Evolutionary conservation across 495 filamentous ascomycete species (phyloP), one percentile per base, ranked within the genome.

Genomic region (Xylaria sp.): DNA sequence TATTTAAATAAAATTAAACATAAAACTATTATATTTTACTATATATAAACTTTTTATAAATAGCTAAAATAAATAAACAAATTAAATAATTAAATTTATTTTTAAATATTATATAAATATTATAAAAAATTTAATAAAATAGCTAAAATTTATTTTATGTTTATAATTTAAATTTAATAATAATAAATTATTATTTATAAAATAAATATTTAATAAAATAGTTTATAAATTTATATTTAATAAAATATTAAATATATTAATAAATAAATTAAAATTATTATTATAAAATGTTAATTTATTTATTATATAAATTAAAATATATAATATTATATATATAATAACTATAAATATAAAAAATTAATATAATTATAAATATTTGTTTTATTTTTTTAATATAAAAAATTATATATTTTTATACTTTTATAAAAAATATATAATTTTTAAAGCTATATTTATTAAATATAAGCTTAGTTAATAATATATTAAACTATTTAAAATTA

Each of bases 161-260:
- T 40, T 61, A 26, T 40, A 61, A 40, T 29, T 61, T 40, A 40
- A 61, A 61, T 35, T 61, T 35, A 61, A 61, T 40, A 61, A 61
- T 61, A 61, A 1, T 21, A 9, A 11, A 11, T 37, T 35, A 11
- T 61, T 37, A 12, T 8, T 40, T 35, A 61, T 40, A 21, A 61
- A 61, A 35, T 40, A 61, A 61, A 61, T 8, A 29, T 7, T 24
- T 61, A 61, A 35, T 35, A 61, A 61, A 61, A 61, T 61, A 35
- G 19, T 61, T 6, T 26, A 15, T 12, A 43, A 26, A 21, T 40
- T 61, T 61, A 40, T 61, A 21, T 3, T 21, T 21, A 37, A 61
- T 41, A 43, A 15, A 21, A 41, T 61, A 21, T 37, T 61, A 15
- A 61, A 40, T 41, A 19, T n/a, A 31, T 41, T 61, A 35, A 11